Percentiles rank a stretch among this genome's conserved stretches.
These are phyloP conservation scores for Zymoseptoria pseudotritici DNA, from an alignment of 2,329 filamentous ascomycete species.

Conservation along the genomic window DNA sequence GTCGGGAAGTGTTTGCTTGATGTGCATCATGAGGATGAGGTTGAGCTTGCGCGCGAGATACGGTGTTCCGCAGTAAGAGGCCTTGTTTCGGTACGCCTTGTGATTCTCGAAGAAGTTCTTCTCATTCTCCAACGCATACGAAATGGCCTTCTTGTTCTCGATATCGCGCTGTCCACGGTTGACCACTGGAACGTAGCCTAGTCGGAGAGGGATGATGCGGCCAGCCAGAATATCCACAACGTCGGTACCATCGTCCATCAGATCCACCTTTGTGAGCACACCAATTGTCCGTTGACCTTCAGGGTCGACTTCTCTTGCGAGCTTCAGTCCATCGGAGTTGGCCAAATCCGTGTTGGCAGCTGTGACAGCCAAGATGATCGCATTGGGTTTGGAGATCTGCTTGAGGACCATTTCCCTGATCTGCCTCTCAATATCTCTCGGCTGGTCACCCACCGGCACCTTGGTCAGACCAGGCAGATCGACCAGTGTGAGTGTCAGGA, in stretches of 20 bases:
- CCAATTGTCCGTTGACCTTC: slow-evolving; percentile 97
- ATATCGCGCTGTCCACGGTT: slow-evolving; percentile 98
- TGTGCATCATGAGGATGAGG: slow-evolving; percentile 99
- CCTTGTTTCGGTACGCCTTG: slow-evolving; percentile 98
- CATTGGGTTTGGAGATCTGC: slow-evolving; percentile 97
- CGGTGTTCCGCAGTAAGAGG: slow-evolving; percentile 94
- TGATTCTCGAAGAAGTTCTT: slow-evolving; percentile 98
- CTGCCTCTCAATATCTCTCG: slow-evolving; percentile 91
- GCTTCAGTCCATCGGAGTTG: slow-evolving; percentile 94
- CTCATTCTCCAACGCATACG: slow-evolving; percentile 83
- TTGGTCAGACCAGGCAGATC: slow-evolving; percentile 95
- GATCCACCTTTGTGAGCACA: slow-evolving; percentile 95
- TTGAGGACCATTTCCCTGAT: slow-evolving; percentile 98
- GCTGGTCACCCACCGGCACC: slow-evolving; percentile 93
- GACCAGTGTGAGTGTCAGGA: slow-evolving; percentile 91
- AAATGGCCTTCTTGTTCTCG: slow-evolving; percentile 94
- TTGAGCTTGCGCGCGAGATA: slow-evolving; percentile 96
- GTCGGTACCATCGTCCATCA: slow-evolving; percentile 98
- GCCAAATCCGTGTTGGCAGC: slow-evolving; percentile 96
- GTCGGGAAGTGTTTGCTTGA: slow-evolving; percentile 97
- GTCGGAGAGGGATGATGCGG: slow-evolving; percentile 85
- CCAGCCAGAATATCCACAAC: slow-evolving; percentile 98
- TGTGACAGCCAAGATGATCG: slow-evolving; percentile 93
- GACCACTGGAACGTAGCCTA: slow-evolving; percentile 95
- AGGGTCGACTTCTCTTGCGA: slow-evolving; percentile 92